Evolutionary conservation across 139 green algal genomes (phyloP), one percentile per base, ranked within the genome.

Genomic region (Deuterostichococcus epilithicus): DNA sequence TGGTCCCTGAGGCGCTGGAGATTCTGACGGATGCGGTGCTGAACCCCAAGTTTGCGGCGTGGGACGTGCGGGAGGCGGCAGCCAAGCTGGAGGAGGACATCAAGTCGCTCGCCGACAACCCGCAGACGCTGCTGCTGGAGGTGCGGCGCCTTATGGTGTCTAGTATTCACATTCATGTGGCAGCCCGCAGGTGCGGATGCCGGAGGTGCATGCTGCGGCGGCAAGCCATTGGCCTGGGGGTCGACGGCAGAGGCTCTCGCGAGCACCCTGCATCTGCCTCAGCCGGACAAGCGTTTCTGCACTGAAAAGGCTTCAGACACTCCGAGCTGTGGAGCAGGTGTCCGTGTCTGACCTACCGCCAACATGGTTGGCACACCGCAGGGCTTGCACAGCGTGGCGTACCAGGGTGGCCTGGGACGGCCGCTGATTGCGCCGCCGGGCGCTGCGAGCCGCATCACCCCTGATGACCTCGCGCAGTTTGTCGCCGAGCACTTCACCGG

Each of bases 21-120:
- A 52, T 99, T 15, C 82, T 99, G 75, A 83, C 84, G 13, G 95
- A 99, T 84, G 83, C 82, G 2, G 93, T 98, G 36, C 72, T 97
- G 0, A 98, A 98, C 85, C 92, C 93, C 38, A 85, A 84, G 65
- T 96, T 97, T 74, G 35, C 80, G 30, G 68, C 72, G 30, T 92
- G 87, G 86, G 92, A 97, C 76, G 83, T 97, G 34, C 76, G 81
- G 26, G 91, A 91, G 47, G 75, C 86, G 76, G 75, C 88, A 44
- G 75, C 81, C 70, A 84, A 88, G 81, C 81, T 96, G 76, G 79
- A 86, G 58, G 75, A 75, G 28, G 91, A 96, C 73, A n/a, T 95
- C 33, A 79, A 86, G 60, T 81, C 84, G 34, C 28, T 91, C 30
- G 77, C 75, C 30, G 84, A 88, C 72, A 91, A 95, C 79, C 86